A percentile compares a stretch with the other conserved stretches of the same genome.
Evolutionary conservation across 202 grass and related monocot genomes (phyloP).

Genomic region (Miscanthus sacchariflorus): DNA sequence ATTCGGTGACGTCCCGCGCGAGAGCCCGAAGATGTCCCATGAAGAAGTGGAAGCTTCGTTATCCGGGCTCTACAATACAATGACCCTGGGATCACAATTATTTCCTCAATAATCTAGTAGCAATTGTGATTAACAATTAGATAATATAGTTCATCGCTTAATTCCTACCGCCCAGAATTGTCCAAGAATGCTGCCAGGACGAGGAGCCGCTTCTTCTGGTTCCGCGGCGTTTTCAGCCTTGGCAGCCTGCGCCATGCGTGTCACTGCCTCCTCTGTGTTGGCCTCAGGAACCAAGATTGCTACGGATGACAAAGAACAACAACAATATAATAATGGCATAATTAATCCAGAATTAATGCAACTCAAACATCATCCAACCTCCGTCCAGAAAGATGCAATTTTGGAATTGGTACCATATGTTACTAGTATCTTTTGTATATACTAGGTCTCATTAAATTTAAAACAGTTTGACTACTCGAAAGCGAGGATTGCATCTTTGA

Average conservation of each 20-base stretch:
- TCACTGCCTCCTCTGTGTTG: neutral
- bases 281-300: constrained; percentile 8
- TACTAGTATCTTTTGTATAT: too few relatives aligned
- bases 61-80: neutral
- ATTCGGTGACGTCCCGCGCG: neutral
- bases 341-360: neutral
- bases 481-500: too few relatives aligned
- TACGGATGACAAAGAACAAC: neutral
- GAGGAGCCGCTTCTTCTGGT: neutral
- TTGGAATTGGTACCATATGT: too few relatives aligned
- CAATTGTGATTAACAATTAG: neutral
- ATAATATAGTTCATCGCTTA: neutral
- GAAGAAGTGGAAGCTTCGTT: neutral
- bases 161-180: neutral
- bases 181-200: neutral
- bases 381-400: too few relatives aligned
- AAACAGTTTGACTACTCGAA: too few relatives aligned
- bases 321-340: neutral
- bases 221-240: neutral
- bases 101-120: neutral
- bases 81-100: neutral
- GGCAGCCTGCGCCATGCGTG: neutral
- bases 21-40: neutral
- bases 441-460: too few relatives aligned
- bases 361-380: neutral